Base-by-base conservation (phyloP, 1,139 yeast species). In the Meyerozyma elateridarum region DNA sequence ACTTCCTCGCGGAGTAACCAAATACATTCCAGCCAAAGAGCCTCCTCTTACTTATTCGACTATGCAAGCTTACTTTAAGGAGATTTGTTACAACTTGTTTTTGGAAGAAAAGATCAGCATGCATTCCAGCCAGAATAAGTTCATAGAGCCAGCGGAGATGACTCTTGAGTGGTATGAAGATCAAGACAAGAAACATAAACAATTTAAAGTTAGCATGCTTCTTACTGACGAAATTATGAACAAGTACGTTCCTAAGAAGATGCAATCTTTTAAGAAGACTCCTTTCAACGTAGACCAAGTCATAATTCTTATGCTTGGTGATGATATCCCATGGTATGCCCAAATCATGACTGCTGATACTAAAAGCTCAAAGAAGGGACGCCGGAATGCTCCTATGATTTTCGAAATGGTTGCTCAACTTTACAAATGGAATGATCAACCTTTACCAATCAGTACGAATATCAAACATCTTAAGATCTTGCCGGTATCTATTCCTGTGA, bases 401-500 rank as follows among this genome's bases (percentile, higher is more conserved):
- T 53, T 71, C 39, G 72, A 65, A 29, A 48, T 77, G 37, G 59
- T 73, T n/a, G 53, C 79, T 22, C 68, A 68, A 35, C 59, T 76
- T 20, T 78, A 69, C 44, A 60, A 65, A 8, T 79, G 87, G 87
- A 78, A 78, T 44, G 54, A 57, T 25, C 55, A 56, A 25, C 65
- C 68, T 8, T 55, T 79, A 34, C 85, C 85, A 33, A 57, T 31
- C 41, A 33, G 51, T 35, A 59, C 58, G 6, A 63, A 63, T 39
- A 59, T 62, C 8, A 51, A 59, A 36, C 45, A 49, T 33, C 58
- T 76, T 41, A 73, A 71, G 24, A 49, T 81, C 9, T 48, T 80
- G 33, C 85, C 87, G 1, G 78, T 79, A 8, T 73, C 82, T 6
- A 72, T 76, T 5, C 82, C 82, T 2, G 73, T 77, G 6, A 70